Percentiles rank a stretch among this genome's conserved stretches.
Conservation (phyloP, 441 rosid species). For the Lepidium campestre region DNA sequence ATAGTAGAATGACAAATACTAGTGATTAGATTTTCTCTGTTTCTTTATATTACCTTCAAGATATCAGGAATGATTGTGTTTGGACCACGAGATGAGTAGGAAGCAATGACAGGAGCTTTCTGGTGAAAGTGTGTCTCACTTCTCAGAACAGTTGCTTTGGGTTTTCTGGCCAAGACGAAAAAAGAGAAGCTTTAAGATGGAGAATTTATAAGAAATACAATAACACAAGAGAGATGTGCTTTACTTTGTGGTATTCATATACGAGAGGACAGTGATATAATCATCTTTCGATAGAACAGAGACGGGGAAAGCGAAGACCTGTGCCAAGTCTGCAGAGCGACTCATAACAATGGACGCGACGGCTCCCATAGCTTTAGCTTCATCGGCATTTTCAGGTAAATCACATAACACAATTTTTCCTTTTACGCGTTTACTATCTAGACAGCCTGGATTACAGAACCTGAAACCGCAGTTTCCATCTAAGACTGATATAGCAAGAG, state of each 20-base stretch:
- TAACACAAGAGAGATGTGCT: background rate
- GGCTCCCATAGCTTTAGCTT: constrained; percentile 31
- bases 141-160: constrained; percentile 30
- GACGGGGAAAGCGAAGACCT: constrained; percentile 27
- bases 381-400: background rate
- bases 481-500: background rate
- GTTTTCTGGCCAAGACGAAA: constrained; percentile 19
- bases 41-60: constrained; percentile 34
- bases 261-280: constrained; percentile 15
- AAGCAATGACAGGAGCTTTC: constrained; percentile 32
- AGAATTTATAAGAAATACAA: background rate
- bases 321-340: background rate
- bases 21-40: background rate
- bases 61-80: constrained; percentile 32
- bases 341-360: constrained; percentile 6
- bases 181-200: background rate
- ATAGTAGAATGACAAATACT: background rate
- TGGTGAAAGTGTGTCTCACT: constrained; percentile 25
- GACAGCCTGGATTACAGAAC: constrained; percentile 14
- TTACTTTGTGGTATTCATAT: constrained; percentile 31
- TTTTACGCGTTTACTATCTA: constrained; percentile 28
- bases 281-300: background rate
- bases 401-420: constrained; percentile 42
- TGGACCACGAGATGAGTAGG: constrained; percentile 56
- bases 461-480: constrained; percentile 8